Evolutionary conservation across 805 yeast genomes (phyloP).

Genomic region (Zygosaccharomyces bisporus): DNA sequence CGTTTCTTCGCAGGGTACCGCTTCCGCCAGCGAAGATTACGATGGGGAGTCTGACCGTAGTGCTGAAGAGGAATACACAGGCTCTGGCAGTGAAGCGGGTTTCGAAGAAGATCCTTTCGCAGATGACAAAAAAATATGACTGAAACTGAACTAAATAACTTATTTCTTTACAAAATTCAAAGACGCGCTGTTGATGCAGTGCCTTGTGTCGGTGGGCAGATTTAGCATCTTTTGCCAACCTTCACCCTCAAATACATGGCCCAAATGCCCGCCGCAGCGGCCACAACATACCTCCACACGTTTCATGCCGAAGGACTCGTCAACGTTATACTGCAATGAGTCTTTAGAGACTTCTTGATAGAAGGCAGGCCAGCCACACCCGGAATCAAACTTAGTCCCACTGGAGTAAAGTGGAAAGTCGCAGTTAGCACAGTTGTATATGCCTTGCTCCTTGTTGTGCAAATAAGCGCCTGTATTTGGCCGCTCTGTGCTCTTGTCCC

Average conservation of each 20-base stretch:
- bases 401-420: conserved; percentile 73
- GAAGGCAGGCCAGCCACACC: conserved; percentile 99
- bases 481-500: conserved; percentile 54
- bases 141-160: neutral
- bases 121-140: conserved; percentile 41
- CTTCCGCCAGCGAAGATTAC: conserved; percentile 32
- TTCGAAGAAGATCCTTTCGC: conserved; percentile 46
- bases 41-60: conserved; percentile 44
- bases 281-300: conserved; percentile 88
- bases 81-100: conserved; percentile 30
- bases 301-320: conserved; percentile 66
- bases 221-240: conserved; percentile 55
- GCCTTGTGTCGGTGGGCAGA: conserved; percentile 72
- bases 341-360: conserved; percentile 79
- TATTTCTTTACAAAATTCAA: conserved; percentile 52
- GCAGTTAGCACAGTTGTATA: conserved; percentile 85
- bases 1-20: neutral
- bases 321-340: conserved; percentile 59
- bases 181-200: conserved; percentile 87
- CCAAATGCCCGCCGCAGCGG: conserved; percentile 89
- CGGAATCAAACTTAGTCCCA: conserved; percentile 76
- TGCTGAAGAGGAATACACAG: conserved; percentile 38
- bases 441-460: conserved; percentile 46
- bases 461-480: conserved; percentile 42
- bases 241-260: conserved; percentile 93